Conservation (phyloP, 202 grass and related monocot species). For the Elaeis oleifera region DNA sequence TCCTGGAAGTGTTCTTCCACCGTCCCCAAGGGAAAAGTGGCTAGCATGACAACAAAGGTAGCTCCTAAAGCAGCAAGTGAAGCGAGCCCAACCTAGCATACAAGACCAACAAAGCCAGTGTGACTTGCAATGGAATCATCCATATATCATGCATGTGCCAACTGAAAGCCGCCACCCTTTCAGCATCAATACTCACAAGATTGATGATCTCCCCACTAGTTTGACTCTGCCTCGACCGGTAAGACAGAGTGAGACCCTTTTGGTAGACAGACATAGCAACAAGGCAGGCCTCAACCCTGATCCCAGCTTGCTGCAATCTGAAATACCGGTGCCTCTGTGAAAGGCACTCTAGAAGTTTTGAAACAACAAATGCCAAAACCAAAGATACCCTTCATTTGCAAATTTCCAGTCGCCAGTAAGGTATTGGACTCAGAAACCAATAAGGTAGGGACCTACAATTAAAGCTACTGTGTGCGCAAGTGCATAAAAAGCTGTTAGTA, state of each 20-base stretch:
- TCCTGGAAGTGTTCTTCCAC: slow-evolving; percentile 42
- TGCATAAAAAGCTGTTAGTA: slow-evolving; percentile 57
- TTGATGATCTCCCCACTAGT: slow-evolving; percentile 57
- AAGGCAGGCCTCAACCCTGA: slow-evolving; percentile 59
- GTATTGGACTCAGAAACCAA: slow-evolving; percentile 72
- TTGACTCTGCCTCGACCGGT: slow-evolving; percentile 28
- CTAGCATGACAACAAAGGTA: slow-evolving; percentile 25
- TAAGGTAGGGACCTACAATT: slow-evolving; percentile 78
- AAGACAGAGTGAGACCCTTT: slow-evolving; percentile 63
- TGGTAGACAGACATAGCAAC: slow-evolving; percentile 68
- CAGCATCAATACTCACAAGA: slow-evolving; percentile 60
- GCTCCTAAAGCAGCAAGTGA: slow-evolving; percentile 38
- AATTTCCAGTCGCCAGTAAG: slow-evolving; percentile 47
- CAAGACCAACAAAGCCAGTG: slow-evolving; percentile 41
- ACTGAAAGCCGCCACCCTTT: slow-evolving; percentile 41
- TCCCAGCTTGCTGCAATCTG: slow-evolving; percentile 38
- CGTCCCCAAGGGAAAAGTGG: slow-evolving; percentile 56
- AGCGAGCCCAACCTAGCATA: slow-evolving; percentile 39
- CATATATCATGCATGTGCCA: slow-evolving; percentile 36
- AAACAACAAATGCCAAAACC: slow-evolving; percentile 7
- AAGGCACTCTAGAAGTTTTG: slow-evolving; percentile 49
- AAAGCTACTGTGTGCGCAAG: slow-evolving; percentile 48
- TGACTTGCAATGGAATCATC: slow-evolving; percentile 40
- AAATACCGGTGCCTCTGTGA: slow-evolving; percentile 67
- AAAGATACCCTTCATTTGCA: slow-evolving; percentile 54